Evolutionary conservation across 1,139 yeast species (phyloP), one percentile per base, ranked within the genome.

Genomic region (Magnusiomyces suaveolens): DNA sequence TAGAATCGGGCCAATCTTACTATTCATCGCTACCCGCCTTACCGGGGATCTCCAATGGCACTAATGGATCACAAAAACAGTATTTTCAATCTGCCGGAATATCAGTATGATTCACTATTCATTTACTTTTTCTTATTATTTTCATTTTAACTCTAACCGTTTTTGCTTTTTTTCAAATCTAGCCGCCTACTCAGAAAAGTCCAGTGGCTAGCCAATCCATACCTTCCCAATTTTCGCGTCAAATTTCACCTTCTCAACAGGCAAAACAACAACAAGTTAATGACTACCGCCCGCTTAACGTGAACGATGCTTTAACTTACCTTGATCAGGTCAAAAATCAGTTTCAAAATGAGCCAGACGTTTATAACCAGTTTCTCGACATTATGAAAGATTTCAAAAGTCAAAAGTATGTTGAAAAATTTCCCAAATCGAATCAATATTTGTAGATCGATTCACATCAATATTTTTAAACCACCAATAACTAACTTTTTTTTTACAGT

Each of bases 331-430:
- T 92, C 57, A 94, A 94, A 69, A 81, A 85, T 54, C 97, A 90
- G 69, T 92, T 92, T 70, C 86, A 81, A 69, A 80, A 82, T 62
- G 95, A 92, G 71, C 95, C 97, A 0, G 97, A 90, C 66, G 96
- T 94, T 52, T 92, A 94, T 75, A 94, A 92, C 69, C 90, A 87
- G 68, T 92, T 92, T 66, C 78, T 92, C 66, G 99, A 94, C 68
- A 92, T 92, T 60, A 92, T 92, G 99, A 92, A 92, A 72, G 98
- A 94, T 67, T 94, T 94, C 75, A 92, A 94, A 73, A 85, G 95
- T 52, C 97, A 90, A 72, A 81, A 82, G 75, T 79, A 70, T 59
- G 80, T 75, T 29, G n/a, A n/a, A n/a, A n/a, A n/a, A n/a, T n/a
- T n/a, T n/a, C n/a, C n/a, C n/a, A n/a, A n/a, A n/a, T n/a, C n/a